Conservation (phyloP, 306 rosid genomes). For the Quercus ilex region DNA sequence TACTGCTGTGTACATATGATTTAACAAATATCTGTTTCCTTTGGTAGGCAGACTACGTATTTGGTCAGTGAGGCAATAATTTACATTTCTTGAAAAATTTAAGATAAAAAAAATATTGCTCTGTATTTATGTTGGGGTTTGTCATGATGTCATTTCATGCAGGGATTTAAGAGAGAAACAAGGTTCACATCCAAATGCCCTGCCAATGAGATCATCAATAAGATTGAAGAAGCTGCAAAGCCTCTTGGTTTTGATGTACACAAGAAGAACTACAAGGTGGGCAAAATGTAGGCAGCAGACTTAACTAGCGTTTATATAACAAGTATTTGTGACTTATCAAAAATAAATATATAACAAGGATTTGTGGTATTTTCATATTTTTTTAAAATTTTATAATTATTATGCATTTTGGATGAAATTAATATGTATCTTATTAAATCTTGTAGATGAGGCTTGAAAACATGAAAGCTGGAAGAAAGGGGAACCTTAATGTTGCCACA, state of each 20-base stretch:
- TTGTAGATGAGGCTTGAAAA: slow-evolving; percentile 90
- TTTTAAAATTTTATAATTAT: not conserved
- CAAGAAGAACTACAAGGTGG: slow-evolving; percentile 93
- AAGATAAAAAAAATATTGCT: not conserved
- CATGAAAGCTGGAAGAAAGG: slow-evolving; percentile 93
- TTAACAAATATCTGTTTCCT: not conserved
- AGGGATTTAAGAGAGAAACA: slow-evolving; percentile 95
- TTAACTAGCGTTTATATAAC: not conserved
- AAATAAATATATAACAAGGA: not conserved
- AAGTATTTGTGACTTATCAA: not conserved
- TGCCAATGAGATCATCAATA: slow-evolving; percentile 80
- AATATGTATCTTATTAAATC: slow-evolving; percentile 4
- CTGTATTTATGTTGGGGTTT: not conserved
- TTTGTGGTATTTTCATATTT: not conserved
- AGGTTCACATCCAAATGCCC: slow-evolving; percentile 92
- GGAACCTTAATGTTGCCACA: slow-evolving; percentile 96
- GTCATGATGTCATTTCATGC: slow-evolving; percentile 7
- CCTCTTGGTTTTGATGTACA: slow-evolving; percentile 98
- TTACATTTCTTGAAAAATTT: not conserved
- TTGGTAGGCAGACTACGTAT: not conserved
- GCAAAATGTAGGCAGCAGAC: slow-evolving; percentile 16
- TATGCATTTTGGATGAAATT: not conserved
- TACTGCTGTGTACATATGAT: not conserved
- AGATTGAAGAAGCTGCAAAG: slow-evolving; percentile 96
- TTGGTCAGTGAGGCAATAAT: not conserved